These are phyloP conservation scores for Naganishia sp. DNA, from an alignment of 1,284 basidiomycete genomes.

Conservation along the genomic window DNA sequence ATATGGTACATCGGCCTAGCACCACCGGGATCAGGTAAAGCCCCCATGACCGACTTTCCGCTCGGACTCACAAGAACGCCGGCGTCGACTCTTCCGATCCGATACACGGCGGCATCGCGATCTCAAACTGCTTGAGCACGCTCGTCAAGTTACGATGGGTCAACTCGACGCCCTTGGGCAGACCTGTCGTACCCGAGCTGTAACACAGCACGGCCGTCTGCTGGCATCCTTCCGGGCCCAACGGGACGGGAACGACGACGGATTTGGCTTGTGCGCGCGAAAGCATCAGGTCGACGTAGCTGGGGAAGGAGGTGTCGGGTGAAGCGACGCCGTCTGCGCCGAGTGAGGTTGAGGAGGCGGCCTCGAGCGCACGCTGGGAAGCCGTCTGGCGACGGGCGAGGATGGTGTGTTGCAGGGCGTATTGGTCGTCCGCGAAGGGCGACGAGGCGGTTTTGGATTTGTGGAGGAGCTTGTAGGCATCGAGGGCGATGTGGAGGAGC, in stretches of 20 bases:
- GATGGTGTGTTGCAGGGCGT: slow-evolving; percentile 22
- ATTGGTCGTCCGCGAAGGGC: slow-evolving; percentile 23
- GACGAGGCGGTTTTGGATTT: background rate
- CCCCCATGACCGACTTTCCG: background rate
- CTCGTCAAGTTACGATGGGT: slow-evolving; percentile 62
- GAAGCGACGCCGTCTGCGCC: slow-evolving; percentile 19
- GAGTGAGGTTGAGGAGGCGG: slow-evolving; percentile 14
- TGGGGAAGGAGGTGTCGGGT: slow-evolving; percentile 15
- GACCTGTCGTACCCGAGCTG: slow-evolving; percentile 62
- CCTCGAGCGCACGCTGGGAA: slow-evolving; percentile 14
- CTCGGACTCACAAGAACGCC: slow-evolving; percentile 15
- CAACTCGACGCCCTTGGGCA: slow-evolving; percentile 57
- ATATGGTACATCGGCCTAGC: slow-evolving; percentile 29
- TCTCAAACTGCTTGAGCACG: slow-evolving; percentile 13
- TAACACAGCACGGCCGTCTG: slow-evolving; percentile 63
- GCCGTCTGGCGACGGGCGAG: slow-evolving; percentile 10
- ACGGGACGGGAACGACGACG: slow-evolving; percentile 12
- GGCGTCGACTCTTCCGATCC: slow-evolving; percentile 15
- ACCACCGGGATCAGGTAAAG: background rate
- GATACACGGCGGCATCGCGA: slow-evolving; percentile 20
- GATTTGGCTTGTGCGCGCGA: slow-evolving; percentile 3
- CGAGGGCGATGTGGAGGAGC: slow-evolving; percentile 53
- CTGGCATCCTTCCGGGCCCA: slow-evolving; percentile 20
- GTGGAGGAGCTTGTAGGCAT: slow-evolving; percentile 35
- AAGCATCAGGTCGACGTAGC: slow-evolving; percentile 31